Evolutionary conservation across 306 rosid species (phyloP).

Genomic region (Cajanus cajan): DNA sequence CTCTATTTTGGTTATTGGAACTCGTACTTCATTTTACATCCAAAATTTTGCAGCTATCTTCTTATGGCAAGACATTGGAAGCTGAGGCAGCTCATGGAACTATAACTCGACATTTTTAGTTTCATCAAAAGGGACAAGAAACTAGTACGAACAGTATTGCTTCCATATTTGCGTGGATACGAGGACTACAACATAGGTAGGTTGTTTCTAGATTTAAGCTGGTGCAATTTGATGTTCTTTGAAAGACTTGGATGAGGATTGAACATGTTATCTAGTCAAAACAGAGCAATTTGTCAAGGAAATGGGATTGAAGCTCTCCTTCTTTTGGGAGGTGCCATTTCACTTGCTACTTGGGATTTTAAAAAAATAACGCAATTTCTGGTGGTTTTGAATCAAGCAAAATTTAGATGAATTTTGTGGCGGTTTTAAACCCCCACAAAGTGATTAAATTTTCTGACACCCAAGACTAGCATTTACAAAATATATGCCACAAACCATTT

Average conservation of each 20-base stretch:
- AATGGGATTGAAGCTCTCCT: too few species aligned
- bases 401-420: too few species aligned
- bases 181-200: slow-evolving; percentile 94
- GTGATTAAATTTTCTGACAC: too few species aligned
- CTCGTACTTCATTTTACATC: slow-evolving; percentile 15
- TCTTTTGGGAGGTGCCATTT: background rate
- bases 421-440: too few species aligned
- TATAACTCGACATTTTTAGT: slow-evolving; percentile 87
- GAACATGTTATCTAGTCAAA: background rate
- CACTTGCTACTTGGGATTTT: too few species aligned
- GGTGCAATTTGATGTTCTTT: background rate
- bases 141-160: slow-evolving; percentile 99
- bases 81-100: slow-evolving; percentile 99
- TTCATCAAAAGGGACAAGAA: slow-evolving; percentile 86
- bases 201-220: slow-evolving; percentile 22
- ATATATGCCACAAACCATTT: too few species aligned
- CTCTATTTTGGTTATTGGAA: slow-evolving; percentile 20
- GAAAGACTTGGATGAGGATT: too few species aligned
- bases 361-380: too few species aligned
- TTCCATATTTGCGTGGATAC: slow-evolving; percentile 95
- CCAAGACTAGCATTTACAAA: too few species aligned
- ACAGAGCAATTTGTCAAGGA: background rate
- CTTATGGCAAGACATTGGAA: slow-evolving; percentile 95
- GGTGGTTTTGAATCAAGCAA: too few species aligned
- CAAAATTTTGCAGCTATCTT: slow-evolving; percentile 68